Percentiles rank a stretch among this genome's conserved stretches.
Conservation (phyloP, 768 basidiomycete genomes). For the Tricholomella constricta region DNA sequence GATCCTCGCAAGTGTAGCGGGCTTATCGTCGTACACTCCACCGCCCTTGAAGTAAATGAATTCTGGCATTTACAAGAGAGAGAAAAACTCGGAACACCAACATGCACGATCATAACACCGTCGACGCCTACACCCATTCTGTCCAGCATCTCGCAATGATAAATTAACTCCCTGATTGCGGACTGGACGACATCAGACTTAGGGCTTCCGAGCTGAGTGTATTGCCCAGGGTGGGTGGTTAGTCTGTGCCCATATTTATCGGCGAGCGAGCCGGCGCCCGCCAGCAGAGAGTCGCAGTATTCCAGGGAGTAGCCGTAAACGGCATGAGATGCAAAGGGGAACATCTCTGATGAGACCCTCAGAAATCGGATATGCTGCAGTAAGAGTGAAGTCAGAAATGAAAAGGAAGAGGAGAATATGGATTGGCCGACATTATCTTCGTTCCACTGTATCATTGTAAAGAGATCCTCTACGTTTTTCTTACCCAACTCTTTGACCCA, state of each 20-base stretch:
- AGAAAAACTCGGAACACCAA: no score
- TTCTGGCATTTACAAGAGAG: no score
- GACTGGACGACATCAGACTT: constrained; percentile 72
- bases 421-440: constrained; percentile 64
- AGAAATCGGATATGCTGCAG: constrained; percentile 77
- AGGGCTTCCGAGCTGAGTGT: constrained; percentile 80
- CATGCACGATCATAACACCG: constrained; percentile 86
- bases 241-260: constrained; percentile 74
- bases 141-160: constrained; percentile 89
- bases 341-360: constrained; percentile 89
- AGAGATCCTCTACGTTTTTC: constrained; percentile 73
- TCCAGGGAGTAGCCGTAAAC: constrained; percentile 80
- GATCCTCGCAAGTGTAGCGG: constrained; percentile 67
- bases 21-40: constrained; percentile 83
- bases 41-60: no score
- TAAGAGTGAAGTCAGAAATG: background rate
- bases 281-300: constrained; percentile 62
- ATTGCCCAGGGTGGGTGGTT: constrained; percentile 90
- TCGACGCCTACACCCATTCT: constrained; percentile 82
- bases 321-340: constrained; percentile 87
- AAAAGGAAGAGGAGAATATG: background rate
- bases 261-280: constrained; percentile 64
- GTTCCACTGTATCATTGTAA: constrained; percentile 86
- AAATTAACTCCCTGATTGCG: constrained; percentile 77
- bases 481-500: constrained; percentile 81